A percentile compares a stretch with the other conserved stretches of the same genome.
phyloP scores from a whole-genome alignment of 1,284 basidiomycete species.

The Termitomyces sp. region DNA sequence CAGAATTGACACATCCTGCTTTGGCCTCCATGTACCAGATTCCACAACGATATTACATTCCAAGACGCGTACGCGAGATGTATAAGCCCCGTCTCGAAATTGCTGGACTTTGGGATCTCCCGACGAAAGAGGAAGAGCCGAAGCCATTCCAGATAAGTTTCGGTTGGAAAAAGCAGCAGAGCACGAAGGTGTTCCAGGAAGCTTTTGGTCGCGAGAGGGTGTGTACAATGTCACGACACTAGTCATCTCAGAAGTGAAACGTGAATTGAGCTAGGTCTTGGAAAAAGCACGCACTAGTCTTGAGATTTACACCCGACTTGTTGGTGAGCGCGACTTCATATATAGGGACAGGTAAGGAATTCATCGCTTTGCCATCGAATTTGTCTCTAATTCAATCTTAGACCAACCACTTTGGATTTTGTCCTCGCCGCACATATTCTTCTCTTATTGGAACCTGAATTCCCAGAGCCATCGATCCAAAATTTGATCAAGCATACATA shows the following conservation, averaged over 20 bases:
- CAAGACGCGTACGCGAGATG: conserved; percentile 52
- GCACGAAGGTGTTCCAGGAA: conserved; percentile 33
- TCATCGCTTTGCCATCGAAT: neutral
- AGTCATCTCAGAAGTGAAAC: neutral
- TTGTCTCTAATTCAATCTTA: conserved; percentile 23
- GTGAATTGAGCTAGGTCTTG: conserved; percentile 38
- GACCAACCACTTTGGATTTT: conserved; percentile 59
- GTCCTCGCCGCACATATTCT: conserved; percentile 64
- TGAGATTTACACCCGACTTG: conserved; percentile 51
- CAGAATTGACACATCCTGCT: conserved; percentile 44
- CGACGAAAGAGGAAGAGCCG: conserved; percentile 40
- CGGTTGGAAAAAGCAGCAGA: conserved; percentile 31
- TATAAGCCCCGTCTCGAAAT: conserved; percentile 56
- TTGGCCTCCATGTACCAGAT: conserved; percentile 55
- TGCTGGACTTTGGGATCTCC: conserved; percentile 56
- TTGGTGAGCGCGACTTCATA: conserved; percentile 50
- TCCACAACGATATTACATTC: conserved; percentile 71
- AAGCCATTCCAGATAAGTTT: conserved; percentile 28
- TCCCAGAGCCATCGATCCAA: conserved; percentile 56
- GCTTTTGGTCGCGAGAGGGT: conserved; percentile 68
- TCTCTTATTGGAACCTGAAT: conserved; percentile 51
- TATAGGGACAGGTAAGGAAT: conserved; percentile 39
- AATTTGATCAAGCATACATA: conserved; percentile 51
- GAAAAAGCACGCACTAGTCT: conserved; percentile 55
- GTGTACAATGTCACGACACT: conserved; percentile 6